Percentiles rank a stretch among this genome's conserved stretches.
These are phyloP conservation scores for Kwoniella sp. DNA, from an alignment of 768 basidiomycete genomes.

Conservation along the genomic window DNA sequence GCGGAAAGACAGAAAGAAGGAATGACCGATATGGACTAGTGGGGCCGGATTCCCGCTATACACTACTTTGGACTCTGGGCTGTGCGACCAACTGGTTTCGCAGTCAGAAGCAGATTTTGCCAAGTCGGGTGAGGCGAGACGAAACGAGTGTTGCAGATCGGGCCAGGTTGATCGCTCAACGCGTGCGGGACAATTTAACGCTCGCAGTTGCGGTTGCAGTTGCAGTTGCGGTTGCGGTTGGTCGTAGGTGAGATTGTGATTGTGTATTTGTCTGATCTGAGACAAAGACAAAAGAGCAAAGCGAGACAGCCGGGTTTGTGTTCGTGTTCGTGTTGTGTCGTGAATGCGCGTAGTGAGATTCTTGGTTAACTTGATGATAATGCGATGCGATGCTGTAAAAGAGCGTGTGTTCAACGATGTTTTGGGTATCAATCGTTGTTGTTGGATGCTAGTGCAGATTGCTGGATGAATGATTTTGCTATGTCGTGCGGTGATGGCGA, in stretches of 20 bases:
- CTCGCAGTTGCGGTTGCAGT: neutral
- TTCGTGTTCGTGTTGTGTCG: neutral
- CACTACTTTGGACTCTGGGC: too few species aligned
- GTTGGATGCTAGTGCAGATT: neutral
- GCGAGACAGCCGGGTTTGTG: neutral
- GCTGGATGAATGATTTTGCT: too few species aligned
- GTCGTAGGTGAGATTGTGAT: too few species aligned
- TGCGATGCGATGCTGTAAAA: neutral
- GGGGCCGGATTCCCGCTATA: too few species aligned
- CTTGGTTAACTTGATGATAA: neutral
- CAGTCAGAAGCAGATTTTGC: neutral
- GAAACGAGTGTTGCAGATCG: neutral
- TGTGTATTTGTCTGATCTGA: neutral
- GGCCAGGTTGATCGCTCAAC: neutral
- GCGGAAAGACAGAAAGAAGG: neutral
- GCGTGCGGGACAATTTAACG: neutral
- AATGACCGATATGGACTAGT: neutral
- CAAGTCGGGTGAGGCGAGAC: neutral
- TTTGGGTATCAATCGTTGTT: neutral
- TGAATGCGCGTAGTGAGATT: neutral
- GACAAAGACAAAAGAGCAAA: neutral
- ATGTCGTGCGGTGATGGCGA: neutral
- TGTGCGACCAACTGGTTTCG: too few species aligned
- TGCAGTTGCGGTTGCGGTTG: too few species aligned
- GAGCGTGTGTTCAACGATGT: neutral